Evolutionary conservation across 768 basidiomycete species (phyloP), one percentile per base, ranked within the genome.

Genomic region (Solioccasus polychromus): DNA sequence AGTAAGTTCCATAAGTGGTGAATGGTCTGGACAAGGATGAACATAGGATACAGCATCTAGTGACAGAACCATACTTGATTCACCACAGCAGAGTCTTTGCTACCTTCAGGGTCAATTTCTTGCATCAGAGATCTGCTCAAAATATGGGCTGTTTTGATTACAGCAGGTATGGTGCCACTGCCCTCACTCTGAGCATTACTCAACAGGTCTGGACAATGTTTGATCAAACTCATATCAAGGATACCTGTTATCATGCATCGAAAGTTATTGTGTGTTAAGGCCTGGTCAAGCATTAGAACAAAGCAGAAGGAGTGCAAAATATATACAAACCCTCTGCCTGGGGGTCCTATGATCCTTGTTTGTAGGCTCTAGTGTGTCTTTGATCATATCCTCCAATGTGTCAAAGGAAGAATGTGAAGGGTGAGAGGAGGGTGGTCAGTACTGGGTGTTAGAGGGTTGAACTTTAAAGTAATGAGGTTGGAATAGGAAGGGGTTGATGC

Each of bases 1-100:
- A 50, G 23, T 10, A 50, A 12, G 24, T 50, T 46, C 49, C 30
- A 35, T 3, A 19, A 4, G 3, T 41, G 3, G 8, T 47, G 40
- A 10, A 47, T 17, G 7, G 24, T 50, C 48, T 50, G 35, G 3
- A 14, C 3, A 5, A 32, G 5, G 23, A 12, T 30, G n/a, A 45
- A 9, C 18, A 26, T 19, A 35, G 24, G 17, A 17, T 10, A n/a
- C n/a, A n/a, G n/a, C n/a, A n/a, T n/a, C n/a, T n/a, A n/a, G n/a
- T n/a, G 19, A 29, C 18, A 5, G n/a, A 24, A 3, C 5, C 2
- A 7, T 6, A 42, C 32, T 24, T 35, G 24, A 17, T 35, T 26
- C 12, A 2, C 7, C 18, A 19, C 8, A 10, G 17, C 11, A 8
- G n/a, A n/a, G n/a, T n/a, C n/a, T n/a, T n/a, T n/a, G n/a, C 6